Base-by-base conservation (phyloP, 768 basidiomycete genomes). In the Butyriboletus loyo region DNA sequence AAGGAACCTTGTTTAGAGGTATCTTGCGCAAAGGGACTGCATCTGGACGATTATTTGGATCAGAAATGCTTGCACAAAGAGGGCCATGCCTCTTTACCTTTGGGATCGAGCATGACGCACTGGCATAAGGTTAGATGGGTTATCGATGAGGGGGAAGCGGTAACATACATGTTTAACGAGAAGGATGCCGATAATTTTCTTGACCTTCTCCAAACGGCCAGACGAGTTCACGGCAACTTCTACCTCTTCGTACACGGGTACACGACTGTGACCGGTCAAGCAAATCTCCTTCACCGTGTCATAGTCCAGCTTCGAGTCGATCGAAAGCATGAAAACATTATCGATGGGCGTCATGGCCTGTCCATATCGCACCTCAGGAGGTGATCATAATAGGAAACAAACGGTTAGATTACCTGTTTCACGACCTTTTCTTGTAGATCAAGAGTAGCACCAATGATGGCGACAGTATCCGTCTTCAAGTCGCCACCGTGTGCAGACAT, bases 351-450 rank as follows among this genome's bases (percentile, higher is more conserved):
- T 91, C 89, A 92, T 91, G 1, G 89, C 88, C 81, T 85, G 53
- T 44, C 30, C 42, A 47, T 41, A 5, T 25, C 13, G 27, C 13
- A 28, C n/a, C 8, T 50, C 25, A 54, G 49, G 35, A 38, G n/a
- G 11, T 10, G 5, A 17, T 36, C 10, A 9, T n/a, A 9, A 14
- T 2, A 22, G 1, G 1, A 19, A 11, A 39, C 1, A 40, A 13
- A 35, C 5, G 19, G 22, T 22, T 1, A 7, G 15, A 19, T 52
- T 27, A 81, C 83, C 75, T 87, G 85, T 58, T 72, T 77, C 30
- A 89, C 87, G 32, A 86, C 85, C 65, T 94, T 95, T 61, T 89
- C 89, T 64, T 95, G 92, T 14, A 96, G 70, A 65, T 94, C 92
- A 22, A 96, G 81, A 0, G 91, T 91, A 1, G 89, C 89, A 17